Base-by-base conservation (phyloP, 192 early-diverging fungal species). In the Coemansia sp. region DNA sequence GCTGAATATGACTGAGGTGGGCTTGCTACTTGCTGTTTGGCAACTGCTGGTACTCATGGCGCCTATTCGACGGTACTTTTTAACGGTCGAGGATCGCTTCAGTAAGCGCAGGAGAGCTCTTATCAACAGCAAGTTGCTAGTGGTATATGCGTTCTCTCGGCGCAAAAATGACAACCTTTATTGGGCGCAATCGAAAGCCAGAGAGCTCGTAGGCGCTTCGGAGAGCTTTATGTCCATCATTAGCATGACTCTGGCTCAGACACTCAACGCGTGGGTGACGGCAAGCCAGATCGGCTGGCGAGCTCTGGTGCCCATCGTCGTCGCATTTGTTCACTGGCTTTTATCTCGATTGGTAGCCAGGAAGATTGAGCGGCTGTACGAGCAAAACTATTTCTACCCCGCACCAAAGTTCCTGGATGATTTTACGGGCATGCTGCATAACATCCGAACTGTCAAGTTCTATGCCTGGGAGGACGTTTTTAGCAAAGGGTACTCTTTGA, bases 371-470 rank as follows among this genome's bases (percentile, higher is more conserved):
- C 30, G n/a, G 0, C 20, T 68, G 16, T 12, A 27, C 59, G 63
- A 64, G 53, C 20, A 43, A 49, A 40, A 27, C 1, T n/a, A 35
- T 7, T 29, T 35, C 4, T 18, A 18, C 59, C 38, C 38, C 3
- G 37, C 9, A 20, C 70, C 69, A 2, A 22, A 24, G 10, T 62
- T 69, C 12, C 58, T 49, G 2, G 16, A 62, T 0, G 29, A 65
- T 12, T 65, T 65, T 37, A 34, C 45, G 11, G 12, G 11, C 10
- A 29, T 70, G 29, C 45, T 89, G 7, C 68, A 78, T 20, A 78
- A 86, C 10, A 86, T 90, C 29, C 83, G 85, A 15, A 78, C 86
- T 7, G 85, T 91, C 69, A 91, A 90, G 67, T 86, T 86, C 52
- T 90, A 87, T 59, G 86, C 85, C 9, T 90, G 86, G 86, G 84